Evolutionary conservation across 2,329 filamentous ascomycete species (phyloP).

Genomic region (Didymella keratinophila): DNA sequence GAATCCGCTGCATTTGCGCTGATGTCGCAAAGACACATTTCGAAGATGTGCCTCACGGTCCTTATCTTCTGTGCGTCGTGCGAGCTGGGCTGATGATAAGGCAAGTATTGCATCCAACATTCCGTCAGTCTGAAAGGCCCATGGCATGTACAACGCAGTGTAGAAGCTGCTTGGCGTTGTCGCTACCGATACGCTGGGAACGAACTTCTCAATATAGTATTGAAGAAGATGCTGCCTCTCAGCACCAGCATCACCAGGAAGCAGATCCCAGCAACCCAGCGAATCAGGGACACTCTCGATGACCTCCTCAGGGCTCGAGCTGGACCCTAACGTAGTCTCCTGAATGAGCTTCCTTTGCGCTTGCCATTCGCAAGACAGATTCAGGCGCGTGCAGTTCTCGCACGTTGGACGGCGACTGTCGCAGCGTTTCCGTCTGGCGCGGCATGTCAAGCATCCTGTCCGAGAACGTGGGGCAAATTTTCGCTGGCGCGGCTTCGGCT

Average conservation of each 20-base stretch:
- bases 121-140: slow-evolving; percentile 47
- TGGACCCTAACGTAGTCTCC: slow-evolving; percentile 13
- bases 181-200: slow-evolving; percentile 49
- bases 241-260: slow-evolving; percentile 35
- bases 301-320: slow-evolving; percentile 27
- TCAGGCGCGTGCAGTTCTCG: slow-evolving; percentile 47
- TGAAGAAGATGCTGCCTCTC: slow-evolving; percentile 43
- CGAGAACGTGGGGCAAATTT: slow-evolving; percentile 49
- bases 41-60: slow-evolving; percentile 42
- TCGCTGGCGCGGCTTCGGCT: slow-evolving; percentile 43
- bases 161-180: slow-evolving; percentile 48
- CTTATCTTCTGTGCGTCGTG: slow-evolving; percentile 36
- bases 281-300: slow-evolving; percentile 29
- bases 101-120: slow-evolving; percentile 49
- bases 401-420: slow-evolving; percentile 46
- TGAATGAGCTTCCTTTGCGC: slow-evolving; percentile 37
- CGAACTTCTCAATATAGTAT: slow-evolving; percentile 48
- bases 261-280: slow-evolving; percentile 43
- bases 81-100: slow-evolving; percentile 47
- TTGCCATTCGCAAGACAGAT: slow-evolving; percentile 49
- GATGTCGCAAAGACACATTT: slow-evolving; percentile 42
- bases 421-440: slow-evolving; percentile 46
- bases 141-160: slow-evolving; percentile 47
- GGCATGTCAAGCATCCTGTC: slow-evolving; percentile 48
- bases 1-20: slow-evolving; percentile 45